Evolutionary conservation across 257 asterid species (phyloP).

Genomic region (Gentiana macrophylla): DNA sequence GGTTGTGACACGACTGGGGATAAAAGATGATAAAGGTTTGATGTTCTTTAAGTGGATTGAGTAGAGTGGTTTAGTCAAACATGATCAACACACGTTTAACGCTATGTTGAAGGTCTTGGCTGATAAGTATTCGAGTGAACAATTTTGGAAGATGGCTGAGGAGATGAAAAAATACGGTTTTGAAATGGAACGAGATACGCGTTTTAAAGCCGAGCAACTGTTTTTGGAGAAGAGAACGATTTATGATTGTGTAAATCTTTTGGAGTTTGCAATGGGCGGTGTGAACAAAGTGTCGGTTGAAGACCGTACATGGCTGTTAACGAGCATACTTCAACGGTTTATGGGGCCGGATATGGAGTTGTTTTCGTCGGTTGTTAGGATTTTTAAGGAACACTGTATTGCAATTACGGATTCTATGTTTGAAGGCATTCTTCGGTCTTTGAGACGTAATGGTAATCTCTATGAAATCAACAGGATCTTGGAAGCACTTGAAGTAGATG

Average conservation of each 20-base stretch:
- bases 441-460: conserved; percentile 61
- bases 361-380: conserved; percentile 42
- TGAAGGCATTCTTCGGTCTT: conserved; percentile 54
- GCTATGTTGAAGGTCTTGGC: conserved; percentile 52
- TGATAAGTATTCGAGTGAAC: conserved; percentile 34
- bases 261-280: conserved; percentile 59
- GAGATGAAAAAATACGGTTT: conserved; percentile 58
- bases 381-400: conserved; percentile 49
- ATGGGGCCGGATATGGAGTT: conserved; percentile 60
- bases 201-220: conserved; percentile 24
- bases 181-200: conserved; percentile 52
- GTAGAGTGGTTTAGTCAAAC: conserved; percentile 56
- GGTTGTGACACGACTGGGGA: conserved; percentile 39
- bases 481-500: conserved; percentile 37
- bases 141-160: conserved; percentile 61
- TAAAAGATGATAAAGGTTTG: conserved; percentile 48
- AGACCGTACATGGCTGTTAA: conserved; percentile 63
- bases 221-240: conserved; percentile 49
- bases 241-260: conserved; percentile 64
- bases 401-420: conserved; percentile 35
- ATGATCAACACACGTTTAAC: conserved; percentile 38
- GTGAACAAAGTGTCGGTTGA: conserved; percentile 43
- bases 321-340: conserved; percentile 50
- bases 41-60: conserved; percentile 84
- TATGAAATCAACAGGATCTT: conserved; percentile 46